Evolutionary conservation across 2,329 filamentous ascomycete species (phyloP).

Genomic region (Chrysoporthe puriensis): DNA sequence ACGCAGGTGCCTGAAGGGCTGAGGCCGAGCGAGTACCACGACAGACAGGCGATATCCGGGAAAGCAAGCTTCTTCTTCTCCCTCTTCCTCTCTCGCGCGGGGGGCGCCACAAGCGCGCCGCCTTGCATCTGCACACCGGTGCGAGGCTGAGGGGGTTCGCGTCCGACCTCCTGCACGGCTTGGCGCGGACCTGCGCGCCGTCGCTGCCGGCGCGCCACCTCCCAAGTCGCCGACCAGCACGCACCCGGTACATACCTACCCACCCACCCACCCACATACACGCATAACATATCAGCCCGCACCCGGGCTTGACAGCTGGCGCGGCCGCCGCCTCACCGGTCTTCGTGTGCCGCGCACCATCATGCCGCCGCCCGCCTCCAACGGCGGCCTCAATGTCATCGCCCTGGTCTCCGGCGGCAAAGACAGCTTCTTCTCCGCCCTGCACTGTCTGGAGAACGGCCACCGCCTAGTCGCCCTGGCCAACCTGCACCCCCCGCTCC

Average conservation of each 20-base stretch:
- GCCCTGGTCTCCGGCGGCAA: conserved; percentile 95
- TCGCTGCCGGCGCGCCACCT: not conserved
- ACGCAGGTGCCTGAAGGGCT: too few relatives aligned
- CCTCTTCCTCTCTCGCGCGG: not conserved
- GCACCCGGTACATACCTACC: not conserved
- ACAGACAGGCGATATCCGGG: not conserved
- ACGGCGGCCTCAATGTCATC: conserved; percentile 71
- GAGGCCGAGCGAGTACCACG: not conserved
- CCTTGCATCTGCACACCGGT: not conserved
- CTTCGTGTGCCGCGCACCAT: not conserved
- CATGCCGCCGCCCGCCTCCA: conserved; percentile 42
- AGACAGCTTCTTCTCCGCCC: conserved; percentile 90
- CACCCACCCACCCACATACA: not conserved
- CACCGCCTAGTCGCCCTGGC: conserved; percentile 86
- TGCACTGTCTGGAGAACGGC: conserved; percentile 86
- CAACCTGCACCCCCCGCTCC: conserved; percentile 72
- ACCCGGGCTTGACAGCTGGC: too few relatives aligned
- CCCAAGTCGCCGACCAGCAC: not conserved
- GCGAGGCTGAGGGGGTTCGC: conserved; percentile 4
- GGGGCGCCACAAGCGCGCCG: not conserved
- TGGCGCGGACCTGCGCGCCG: not conserved
- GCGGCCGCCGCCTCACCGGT: not conserved
- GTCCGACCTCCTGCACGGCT: conserved; percentile 3
- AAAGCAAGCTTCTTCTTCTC: not conserved
- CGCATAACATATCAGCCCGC: too few relatives aligned